Evolutionary conservation across 1,284 basidiomycete species (phyloP).

Genomic region (Puccinia polysora): DNA sequence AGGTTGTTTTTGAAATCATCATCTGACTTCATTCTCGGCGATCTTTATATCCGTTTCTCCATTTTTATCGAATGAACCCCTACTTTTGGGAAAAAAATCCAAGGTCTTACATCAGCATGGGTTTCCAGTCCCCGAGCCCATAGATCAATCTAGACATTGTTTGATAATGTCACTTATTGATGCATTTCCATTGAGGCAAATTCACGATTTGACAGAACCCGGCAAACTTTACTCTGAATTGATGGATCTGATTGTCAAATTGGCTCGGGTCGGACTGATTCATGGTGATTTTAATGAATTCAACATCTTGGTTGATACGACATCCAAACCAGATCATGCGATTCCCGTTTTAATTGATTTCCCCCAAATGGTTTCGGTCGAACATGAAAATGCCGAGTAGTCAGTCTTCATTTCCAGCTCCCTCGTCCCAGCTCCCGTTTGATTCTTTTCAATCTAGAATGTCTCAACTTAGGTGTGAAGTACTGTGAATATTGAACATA

Average conservation of each 20-base stretch:
- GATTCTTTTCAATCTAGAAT: neutral
- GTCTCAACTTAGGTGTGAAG: constrained; percentile 32
- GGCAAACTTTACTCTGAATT: constrained; percentile 83
- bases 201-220: constrained; percentile 73
- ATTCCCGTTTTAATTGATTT: constrained; percentile 96
- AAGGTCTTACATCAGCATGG: constrained; percentile 87
- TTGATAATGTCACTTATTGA: constrained; percentile 95
- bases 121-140: constrained; percentile 87
- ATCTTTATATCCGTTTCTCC: neutral
- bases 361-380: constrained; percentile 97
- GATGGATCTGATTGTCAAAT: constrained; percentile 93
- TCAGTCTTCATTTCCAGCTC: constrained; percentile 56
- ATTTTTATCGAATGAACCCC: neutral
- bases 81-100: neutral
- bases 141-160: constrained; percentile 90
- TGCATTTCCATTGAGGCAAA: constrained; percentile 92
- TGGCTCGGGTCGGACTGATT: constrained; percentile 86
- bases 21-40: neutral
- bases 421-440: constrained; percentile 21
- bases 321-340: constrained; percentile 59
- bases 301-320: constrained; percentile 75
- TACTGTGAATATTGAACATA: constrained; percentile 13
- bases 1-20: neutral
- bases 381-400: constrained; percentile 96
- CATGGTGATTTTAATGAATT: constrained; percentile 99